phyloP scores from a whole-genome alignment of 805 yeast species.

The Debaryomyces maramus region DNA sequence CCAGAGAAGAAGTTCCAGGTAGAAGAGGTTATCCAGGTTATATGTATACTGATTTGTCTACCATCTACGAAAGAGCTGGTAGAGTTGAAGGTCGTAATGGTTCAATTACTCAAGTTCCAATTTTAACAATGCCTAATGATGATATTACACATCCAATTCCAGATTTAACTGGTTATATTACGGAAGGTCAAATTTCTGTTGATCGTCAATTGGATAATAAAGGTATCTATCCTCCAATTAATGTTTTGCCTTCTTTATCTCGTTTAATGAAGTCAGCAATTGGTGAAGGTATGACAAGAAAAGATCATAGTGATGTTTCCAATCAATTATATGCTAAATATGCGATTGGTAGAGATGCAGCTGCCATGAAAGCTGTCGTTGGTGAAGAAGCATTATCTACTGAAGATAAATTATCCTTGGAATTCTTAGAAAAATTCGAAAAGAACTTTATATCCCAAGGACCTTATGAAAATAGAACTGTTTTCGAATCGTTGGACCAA shows the following conservation, averaged over 20 bases:
- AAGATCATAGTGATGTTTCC: slow-evolving; percentile 99
- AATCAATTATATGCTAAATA: slow-evolving; percentile 98
- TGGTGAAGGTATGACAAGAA: slow-evolving; percentile 99
- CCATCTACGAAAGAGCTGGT: slow-evolving; percentile 99
- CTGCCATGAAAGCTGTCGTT: slow-evolving; percentile 99
- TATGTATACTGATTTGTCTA: slow-evolving; percentile 99
- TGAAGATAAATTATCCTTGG: slow-evolving; percentile 96
- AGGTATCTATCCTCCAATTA: slow-evolving; percentile 98
- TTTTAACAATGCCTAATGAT: slow-evolving; percentile 99
- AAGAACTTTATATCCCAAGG: slow-evolving; percentile 95
- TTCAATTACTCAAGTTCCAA: slow-evolving; percentile 98
- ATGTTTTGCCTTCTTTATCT: slow-evolving; percentile 94
- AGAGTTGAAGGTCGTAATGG: slow-evolving; percentile 99
- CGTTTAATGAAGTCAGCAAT: slow-evolving; percentile 99
- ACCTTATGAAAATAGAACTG: slow-evolving; percentile 92
- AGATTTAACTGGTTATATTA: slow-evolving; percentile 98
- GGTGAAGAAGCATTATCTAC: slow-evolving; percentile 99
- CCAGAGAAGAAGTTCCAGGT: slow-evolving; percentile 99
- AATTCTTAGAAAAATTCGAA: slow-evolving; percentile 96
- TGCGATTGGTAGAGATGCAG: slow-evolving; percentile 99
- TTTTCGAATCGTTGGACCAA: slow-evolving; percentile 92
- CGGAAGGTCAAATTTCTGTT: slow-evolving; percentile 97
- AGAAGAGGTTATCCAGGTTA: slow-evolving; percentile 99
- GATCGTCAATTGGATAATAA: slow-evolving; percentile 96
- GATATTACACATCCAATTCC: slow-evolving; percentile 99